A percentile compares a stretch with the other conserved stretches of the same genome.
phyloP scores from a whole-genome alignment of 2,329 filamentous ascomycete genomes.

The Akanthomyces uredinophilus region DNA sequence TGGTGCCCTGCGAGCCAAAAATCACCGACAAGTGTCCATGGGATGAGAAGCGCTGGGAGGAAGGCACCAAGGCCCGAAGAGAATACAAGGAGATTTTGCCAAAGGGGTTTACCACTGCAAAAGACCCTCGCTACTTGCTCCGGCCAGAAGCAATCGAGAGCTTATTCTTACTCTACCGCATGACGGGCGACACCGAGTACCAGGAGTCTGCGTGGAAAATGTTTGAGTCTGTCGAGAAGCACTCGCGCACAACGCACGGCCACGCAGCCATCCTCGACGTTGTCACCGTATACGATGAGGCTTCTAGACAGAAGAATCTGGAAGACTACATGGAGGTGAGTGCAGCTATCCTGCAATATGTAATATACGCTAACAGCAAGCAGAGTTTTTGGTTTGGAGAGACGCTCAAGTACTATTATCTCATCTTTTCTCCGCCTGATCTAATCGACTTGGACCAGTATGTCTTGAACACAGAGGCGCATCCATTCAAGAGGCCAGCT shows the following conservation, averaged over 20 bases:
- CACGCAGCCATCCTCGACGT: conserved; percentile 63
- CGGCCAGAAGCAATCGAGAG: conserved; percentile 76
- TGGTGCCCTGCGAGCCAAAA: conserved; percentile 34
- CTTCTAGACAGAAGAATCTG: conserved; percentile 44
- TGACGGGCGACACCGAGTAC: conserved; percentile 61
- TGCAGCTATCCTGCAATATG: conserved; percentile 42
- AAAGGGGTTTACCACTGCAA: conserved; percentile 50
- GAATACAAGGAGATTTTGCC: conserved; percentile 32
- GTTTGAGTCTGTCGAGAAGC: conserved; percentile 56
- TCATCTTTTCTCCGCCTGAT: conserved; percentile 53
- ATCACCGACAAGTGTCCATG: conserved; percentile 29
- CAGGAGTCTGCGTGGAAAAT: conserved; percentile 67
- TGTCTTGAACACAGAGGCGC: conserved; percentile 54
- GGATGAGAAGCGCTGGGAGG: conserved; percentile 24
- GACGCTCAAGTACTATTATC: conserved; percentile 59
- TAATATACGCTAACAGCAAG: conserved; percentile 76
- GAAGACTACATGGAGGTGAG: conserved; percentile 55
- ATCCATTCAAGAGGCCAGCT: conserved; percentile 37
- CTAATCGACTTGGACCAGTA: conserved; percentile 54
- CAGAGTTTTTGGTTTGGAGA: conserved; percentile 64
- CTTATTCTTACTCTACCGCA: conserved; percentile 70
- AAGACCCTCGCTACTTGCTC: conserved; percentile 56
- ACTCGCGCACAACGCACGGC: conserved; percentile 54
- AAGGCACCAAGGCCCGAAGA: conserved; percentile 12
- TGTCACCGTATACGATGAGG: conserved; percentile 19